These are phyloP conservation scores for Amanita inopinata DNA, from an alignment of 768 basidiomycete genomes.

Conservation along the genomic window DNA sequence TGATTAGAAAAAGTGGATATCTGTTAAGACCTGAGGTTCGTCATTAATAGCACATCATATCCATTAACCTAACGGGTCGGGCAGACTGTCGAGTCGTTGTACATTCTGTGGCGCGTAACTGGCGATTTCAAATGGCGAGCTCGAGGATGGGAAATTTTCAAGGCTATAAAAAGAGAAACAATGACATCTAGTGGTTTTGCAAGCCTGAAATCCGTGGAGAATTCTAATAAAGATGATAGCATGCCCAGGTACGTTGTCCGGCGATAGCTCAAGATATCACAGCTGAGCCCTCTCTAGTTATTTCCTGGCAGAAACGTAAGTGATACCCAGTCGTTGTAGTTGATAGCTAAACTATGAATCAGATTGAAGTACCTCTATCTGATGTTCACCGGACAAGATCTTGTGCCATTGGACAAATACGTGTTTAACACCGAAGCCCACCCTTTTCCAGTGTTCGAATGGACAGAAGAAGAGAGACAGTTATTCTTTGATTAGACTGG, in stretches of 20 bases:
- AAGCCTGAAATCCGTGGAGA: conserved; percentile 39
- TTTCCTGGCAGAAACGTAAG: conserved; percentile 39
- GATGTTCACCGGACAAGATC: conserved; percentile 56
- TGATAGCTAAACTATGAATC: conserved; percentile 1
- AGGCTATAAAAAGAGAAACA: conserved; percentile 51
- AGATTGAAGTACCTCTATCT: conserved; percentile 70
- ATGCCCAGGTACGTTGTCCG: conserved; percentile 64
- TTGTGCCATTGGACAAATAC: conserved; percentile 45
- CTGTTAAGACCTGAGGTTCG: conserved; percentile 62
- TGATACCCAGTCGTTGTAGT: conserved; percentile 8
- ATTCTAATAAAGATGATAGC: conserved; percentile 30
- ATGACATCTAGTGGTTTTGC: conserved; percentile 57
- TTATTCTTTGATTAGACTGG: conserved; percentile 25
- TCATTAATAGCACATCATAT: neutral
- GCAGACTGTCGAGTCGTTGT: conserved; percentile 67
- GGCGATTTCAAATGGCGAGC: conserved; percentile 61
- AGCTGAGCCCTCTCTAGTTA: conserved; percentile 24
- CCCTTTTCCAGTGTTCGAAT: conserved; percentile 62
- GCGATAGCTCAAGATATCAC: neutral
- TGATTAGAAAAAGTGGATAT: conserved; percentile 34
- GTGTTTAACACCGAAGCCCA: conserved; percentile 70
- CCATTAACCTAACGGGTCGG: neutral
- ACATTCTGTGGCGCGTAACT: conserved; percentile 61
- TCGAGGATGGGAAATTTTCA: conserved; percentile 62
- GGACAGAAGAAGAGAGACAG: conserved; percentile 44